These are phyloP conservation scores for Aspergillus sp. DNA, from an alignment of 2,329 filamentous ascomycete genomes.

Conservation along the genomic window DNA sequence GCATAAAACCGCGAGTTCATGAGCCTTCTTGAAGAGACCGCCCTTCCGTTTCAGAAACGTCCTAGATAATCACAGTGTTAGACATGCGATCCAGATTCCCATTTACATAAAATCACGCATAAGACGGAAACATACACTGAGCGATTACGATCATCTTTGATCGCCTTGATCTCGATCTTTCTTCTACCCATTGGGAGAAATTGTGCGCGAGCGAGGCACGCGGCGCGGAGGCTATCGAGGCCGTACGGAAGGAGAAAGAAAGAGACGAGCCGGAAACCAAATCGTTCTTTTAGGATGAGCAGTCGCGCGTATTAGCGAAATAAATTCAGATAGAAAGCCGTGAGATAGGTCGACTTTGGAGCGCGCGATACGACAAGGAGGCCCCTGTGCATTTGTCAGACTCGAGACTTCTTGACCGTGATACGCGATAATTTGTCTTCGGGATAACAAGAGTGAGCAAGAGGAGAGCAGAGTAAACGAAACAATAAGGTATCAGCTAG, in stretches of 20 bases:
- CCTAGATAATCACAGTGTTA: constrained; percentile 47
- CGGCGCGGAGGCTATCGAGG: neutral
- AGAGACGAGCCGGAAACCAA: constrained; percentile 3
- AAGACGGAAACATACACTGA: constrained; percentile 72
- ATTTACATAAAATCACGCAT: neutral
- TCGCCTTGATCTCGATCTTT: constrained; percentile 99
- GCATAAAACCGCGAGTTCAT: constrained; percentile 96
- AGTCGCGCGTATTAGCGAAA: constrained; percentile 11
- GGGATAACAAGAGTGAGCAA: neutral
- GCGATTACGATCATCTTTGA: constrained; percentile 97
- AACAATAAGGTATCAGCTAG: neutral
- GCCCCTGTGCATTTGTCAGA: constrained; percentile 13
- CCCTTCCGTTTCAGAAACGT: constrained; percentile 99
- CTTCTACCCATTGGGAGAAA: constrained; percentile 75
- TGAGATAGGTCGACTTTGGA: constrained; percentile 8
- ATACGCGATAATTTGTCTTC: neutral
- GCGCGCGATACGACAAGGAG: constrained; percentile 13
- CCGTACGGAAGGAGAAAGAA: constrained; percentile 5
- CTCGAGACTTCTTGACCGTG: neutral
- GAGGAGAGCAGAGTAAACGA: neutral
- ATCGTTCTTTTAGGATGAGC: constrained; percentile 8
- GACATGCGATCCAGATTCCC: neutral
- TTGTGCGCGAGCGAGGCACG: constrained; percentile 16
- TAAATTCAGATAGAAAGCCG: constrained; percentile 11
- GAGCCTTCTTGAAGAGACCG: constrained; percentile 98